Percentiles rank a stretch among this genome's conserved stretches.
Evolutionary conservation across 352 stramenopile genomes (phyloP).

Genomic region (Aphanomyces stellatus): DNA sequence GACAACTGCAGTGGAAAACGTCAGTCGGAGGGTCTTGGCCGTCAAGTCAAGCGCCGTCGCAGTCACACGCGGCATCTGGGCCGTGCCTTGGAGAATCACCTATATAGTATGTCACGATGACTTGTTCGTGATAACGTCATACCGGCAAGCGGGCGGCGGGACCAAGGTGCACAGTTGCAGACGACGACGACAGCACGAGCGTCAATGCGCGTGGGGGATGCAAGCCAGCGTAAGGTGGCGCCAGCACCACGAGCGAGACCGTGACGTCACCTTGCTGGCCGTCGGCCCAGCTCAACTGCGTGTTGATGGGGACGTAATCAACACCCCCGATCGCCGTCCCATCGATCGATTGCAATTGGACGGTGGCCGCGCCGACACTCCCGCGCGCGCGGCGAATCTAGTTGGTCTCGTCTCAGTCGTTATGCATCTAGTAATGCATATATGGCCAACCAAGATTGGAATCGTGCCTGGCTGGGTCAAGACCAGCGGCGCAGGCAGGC

Average conservation of each 20-base stretch:
- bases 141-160: too few relatives aligned
- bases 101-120: too few relatives aligned
- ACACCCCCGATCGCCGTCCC: conserved; percentile 40
- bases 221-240: neutral
- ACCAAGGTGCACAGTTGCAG: too few relatives aligned
- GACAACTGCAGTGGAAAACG: neutral
- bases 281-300: conserved; percentile 31
- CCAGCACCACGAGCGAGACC: conserved; percentile 34
- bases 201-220: neutral
- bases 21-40: neutral
- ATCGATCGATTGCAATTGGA: conserved; percentile 33
- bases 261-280: conserved; percentile 30
- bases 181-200: neutral
- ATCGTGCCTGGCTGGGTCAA: conserved; percentile 29
- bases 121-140: too few relatives aligned
- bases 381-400: conserved; percentile 12
- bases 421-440: neutral
- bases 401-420: neutral
- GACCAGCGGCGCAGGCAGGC: conserved; percentile 40
- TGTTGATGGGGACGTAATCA: conserved; percentile 33
- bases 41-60: conserved; percentile 3
- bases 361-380: conserved; percentile 20
- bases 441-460: conserved; percentile 29
- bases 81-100: neutral
- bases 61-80: neutral